Conservation (phyloP, 331 rosid genomes). For the Prunus yedoensis region DNA sequence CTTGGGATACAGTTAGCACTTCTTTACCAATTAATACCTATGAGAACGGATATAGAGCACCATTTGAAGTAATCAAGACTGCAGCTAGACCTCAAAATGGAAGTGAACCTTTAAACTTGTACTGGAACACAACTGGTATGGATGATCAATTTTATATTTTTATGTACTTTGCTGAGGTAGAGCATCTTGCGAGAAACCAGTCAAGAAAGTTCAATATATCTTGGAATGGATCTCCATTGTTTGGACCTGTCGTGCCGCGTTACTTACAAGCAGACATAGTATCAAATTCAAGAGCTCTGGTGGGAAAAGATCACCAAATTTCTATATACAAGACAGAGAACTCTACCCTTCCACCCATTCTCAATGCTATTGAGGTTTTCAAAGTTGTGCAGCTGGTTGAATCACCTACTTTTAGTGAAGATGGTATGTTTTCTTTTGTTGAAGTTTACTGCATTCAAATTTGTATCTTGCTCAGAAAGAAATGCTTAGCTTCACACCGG, state of each 20-base stretch:
- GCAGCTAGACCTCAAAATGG: slow-evolving; percentile 47
- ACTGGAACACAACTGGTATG: slow-evolving; percentile 48
- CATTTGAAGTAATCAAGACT: slow-evolving; percentile 56
- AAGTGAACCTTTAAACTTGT: slow-evolving; percentile 40
- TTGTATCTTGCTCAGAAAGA: no score
- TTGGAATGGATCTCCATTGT: slow-evolving; percentile 58
- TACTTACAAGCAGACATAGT: slow-evolving; percentile 35
- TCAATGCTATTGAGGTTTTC: slow-evolving; percentile 69
- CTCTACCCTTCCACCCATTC: slow-evolving; percentile 69
- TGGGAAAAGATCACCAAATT: slow-evolving; percentile 56
- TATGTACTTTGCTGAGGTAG: slow-evolving; percentile 60
- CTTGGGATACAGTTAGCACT: slow-evolving; percentile 50
- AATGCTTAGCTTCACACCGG: not conserved
- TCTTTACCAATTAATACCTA: slow-evolving; percentile 27
- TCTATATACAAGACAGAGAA: slow-evolving; percentile 43
- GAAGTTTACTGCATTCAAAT: not conserved
- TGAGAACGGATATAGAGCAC: slow-evolving; percentile 52
- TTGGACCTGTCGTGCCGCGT: slow-evolving; percentile 38
- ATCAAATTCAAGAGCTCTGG: slow-evolving; percentile 41
- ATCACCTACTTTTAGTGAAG: slow-evolving; percentile 45
- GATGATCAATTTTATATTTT: slow-evolving; percentile 42
- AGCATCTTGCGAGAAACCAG: slow-evolving; percentile 38
- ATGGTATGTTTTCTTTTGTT: slow-evolving; percentile 45
- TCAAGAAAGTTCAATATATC: slow-evolving; percentile 54
- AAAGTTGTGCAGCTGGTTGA: slow-evolving; percentile 30